These are phyloP conservation scores for Coemansia sp. DNA, from an alignment of 192 early-diverging fungal genomes.

Conservation along the genomic window DNA sequence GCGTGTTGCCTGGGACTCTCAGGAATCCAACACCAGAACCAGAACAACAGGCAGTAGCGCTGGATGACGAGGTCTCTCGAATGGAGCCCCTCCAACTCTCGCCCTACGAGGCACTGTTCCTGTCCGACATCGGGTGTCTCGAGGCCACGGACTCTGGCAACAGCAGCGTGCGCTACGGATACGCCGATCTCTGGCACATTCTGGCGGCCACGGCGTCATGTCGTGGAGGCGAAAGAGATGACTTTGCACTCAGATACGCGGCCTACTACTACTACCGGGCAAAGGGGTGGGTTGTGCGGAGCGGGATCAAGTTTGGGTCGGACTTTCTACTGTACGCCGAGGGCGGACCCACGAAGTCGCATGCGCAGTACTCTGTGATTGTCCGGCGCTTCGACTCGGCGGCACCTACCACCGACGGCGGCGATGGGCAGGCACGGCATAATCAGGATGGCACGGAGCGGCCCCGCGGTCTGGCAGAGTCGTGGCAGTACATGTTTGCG, in stretches of 20 bases:
- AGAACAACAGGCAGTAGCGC: too few relatives aligned
- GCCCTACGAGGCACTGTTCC: constrained; percentile 73
- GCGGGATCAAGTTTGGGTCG: constrained; percentile 82
- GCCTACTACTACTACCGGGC: constrained; percentile 83
- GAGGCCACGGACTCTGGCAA: constrained; percentile 37
- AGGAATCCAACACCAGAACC: too few relatives aligned
- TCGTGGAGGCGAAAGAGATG: constrained; percentile 17
- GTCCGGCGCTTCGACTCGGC: constrained; percentile 10
- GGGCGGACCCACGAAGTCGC: constrained; percentile 34
- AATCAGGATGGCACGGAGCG: not conserved
- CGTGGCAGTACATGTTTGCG: constrained; percentile 48
- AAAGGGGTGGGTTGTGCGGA: constrained; percentile 79
- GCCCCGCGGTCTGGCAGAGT: constrained; percentile 4
- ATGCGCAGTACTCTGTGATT: constrained; percentile 45
- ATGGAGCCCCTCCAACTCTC: constrained; percentile 71
- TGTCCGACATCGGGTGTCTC: constrained; percentile 62
- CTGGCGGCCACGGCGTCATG: not conserved
- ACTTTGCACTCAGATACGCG: constrained; percentile 67
- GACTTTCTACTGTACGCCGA: constrained; percentile 63
- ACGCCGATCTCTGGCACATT: constrained; percentile 20
- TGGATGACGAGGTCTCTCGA: constrained; percentile 9
- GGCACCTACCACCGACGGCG: not conserved
- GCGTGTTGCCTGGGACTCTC: too few relatives aligned
- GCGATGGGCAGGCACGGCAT: too few relatives aligned
- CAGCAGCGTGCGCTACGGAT: not conserved